Evolutionary conservation across 2,329 filamentous ascomycete genomes (phyloP).

Genomic region (Didymella pomorum): DNA sequence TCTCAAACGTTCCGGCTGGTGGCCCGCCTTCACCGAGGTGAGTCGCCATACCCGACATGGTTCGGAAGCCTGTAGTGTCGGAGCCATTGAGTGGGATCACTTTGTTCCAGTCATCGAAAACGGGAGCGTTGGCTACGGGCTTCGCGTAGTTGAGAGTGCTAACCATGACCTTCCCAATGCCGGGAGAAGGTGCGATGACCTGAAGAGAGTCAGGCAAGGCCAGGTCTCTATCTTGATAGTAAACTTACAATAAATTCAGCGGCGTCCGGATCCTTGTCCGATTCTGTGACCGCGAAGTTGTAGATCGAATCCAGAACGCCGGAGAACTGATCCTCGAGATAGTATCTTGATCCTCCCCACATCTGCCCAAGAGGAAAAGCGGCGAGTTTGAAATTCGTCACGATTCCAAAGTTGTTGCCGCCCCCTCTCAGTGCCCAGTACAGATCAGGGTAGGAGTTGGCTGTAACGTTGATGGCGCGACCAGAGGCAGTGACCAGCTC

Average conservation of each 20-base stretch:
- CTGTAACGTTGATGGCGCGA: constrained; percentile 13
- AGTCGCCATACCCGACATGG: constrained; percentile 29
- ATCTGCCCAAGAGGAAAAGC: constrained; percentile 31
- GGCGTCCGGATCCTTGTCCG: constrained; percentile 25
- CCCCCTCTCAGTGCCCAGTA: constrained; percentile 48
- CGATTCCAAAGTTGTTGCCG: constrained; percentile 44
- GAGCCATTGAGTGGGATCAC: constrained; percentile 21
- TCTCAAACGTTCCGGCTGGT: constrained; percentile 20
- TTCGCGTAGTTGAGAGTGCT: constrained; percentile 35
- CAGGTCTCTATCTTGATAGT: too few relatives aligned
- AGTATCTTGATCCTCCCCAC: constrained; percentile 34
- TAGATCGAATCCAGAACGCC: constrained; percentile 27
- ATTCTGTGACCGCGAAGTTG: constrained; percentile 24
- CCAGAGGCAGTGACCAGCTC: constrained; percentile 31
- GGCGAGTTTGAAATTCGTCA: constrained; percentile 37
- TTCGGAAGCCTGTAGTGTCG: constrained; percentile 34
- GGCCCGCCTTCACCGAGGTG: constrained; percentile 23
- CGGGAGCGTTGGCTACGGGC: constrained; percentile 33
- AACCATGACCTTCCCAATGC: constrained; percentile 28
- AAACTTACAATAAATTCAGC: constrained; percentile 31
- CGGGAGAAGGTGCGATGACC: constrained; percentile 33
- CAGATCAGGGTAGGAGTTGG: constrained; percentile 47
- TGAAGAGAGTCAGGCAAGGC: background rate
- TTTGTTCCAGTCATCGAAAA: constrained; percentile 34
- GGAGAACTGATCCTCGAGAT: constrained; percentile 20